Conservation (phyloP, 257 asterid genomes). For the Solanum neorickii region DNA sequence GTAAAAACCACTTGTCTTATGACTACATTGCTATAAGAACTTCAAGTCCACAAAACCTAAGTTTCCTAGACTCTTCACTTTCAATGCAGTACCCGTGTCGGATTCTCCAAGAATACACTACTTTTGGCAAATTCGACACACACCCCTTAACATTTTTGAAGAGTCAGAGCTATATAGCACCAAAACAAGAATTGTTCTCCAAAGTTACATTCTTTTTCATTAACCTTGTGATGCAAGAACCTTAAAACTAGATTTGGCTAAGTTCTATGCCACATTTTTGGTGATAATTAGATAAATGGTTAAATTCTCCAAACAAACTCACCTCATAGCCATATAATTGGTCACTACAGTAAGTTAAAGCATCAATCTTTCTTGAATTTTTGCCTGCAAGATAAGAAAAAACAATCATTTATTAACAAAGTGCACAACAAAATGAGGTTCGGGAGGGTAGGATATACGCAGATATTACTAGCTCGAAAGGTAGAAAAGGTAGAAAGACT, state of each 20-base stretch:
- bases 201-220: background rate
- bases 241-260: background rate
- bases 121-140: background rate
- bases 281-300: background rate
- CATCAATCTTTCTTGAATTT: conserved; percentile 20
- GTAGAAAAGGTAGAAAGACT: background rate
- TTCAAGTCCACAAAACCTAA: background rate
- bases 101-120: background rate
- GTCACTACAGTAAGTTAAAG: conserved; percentile 24
- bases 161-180: background rate
- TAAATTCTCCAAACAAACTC: background rate
- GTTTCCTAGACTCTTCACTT: background rate
- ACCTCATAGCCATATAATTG: conserved; percentile 31
- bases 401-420: background rate
- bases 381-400: conserved; percentile 9
- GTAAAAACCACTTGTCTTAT: background rate
- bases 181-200: background rate
- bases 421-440: background rate
- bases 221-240: background rate
- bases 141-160: background rate
- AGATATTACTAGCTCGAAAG: background rate
- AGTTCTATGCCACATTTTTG: background rate
- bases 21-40: background rate
- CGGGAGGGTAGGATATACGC: background rate
- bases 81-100: background rate